These are phyloP conservation scores for Alternaria brassicicola DNA, from an alignment of 2,329 filamentous ascomycete species.

Conservation along the genomic window DNA sequence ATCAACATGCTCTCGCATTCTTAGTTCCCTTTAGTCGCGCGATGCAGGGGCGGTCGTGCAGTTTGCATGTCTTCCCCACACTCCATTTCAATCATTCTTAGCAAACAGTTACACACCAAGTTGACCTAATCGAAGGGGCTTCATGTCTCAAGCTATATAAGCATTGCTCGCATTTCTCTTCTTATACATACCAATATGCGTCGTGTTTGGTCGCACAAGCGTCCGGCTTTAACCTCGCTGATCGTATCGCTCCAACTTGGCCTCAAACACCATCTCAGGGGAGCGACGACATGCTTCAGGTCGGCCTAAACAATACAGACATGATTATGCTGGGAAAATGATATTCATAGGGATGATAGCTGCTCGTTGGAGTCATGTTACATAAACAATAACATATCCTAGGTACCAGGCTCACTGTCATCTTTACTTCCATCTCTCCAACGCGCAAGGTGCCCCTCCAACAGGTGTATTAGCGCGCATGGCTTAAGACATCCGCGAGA, in stretches of 20 bases:
- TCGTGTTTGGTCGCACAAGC: neutral
- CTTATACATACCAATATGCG: too few relatives aligned
- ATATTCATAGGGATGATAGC: neutral
- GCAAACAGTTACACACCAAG: neutral
- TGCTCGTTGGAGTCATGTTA: neutral
- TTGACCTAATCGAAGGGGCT: neutral
- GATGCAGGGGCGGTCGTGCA: neutral
- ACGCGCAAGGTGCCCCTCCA: constrained; percentile 59
- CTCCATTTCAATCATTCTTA: neutral
- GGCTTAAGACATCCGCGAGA: constrained; percentile 52
- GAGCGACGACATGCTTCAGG: neutral
- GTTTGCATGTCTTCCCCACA: neutral
- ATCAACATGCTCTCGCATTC: neutral
- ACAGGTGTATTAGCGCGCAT: constrained; percentile 49
- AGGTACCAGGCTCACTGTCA: neutral
- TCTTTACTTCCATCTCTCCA: constrained; percentile 37
- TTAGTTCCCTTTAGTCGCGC: neutral
- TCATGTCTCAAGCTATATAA: neutral
- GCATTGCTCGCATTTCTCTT: neutral
- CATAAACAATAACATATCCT: neutral
- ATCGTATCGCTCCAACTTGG: neutral
- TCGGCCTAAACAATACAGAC: neutral
- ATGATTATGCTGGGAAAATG: neutral
- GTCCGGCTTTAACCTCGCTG: neutral
- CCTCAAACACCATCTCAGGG: neutral